These are phyloP conservation scores for Scutellaria minor DNA, from an alignment of 257 asterid species.

Conservation along the genomic window DNA sequence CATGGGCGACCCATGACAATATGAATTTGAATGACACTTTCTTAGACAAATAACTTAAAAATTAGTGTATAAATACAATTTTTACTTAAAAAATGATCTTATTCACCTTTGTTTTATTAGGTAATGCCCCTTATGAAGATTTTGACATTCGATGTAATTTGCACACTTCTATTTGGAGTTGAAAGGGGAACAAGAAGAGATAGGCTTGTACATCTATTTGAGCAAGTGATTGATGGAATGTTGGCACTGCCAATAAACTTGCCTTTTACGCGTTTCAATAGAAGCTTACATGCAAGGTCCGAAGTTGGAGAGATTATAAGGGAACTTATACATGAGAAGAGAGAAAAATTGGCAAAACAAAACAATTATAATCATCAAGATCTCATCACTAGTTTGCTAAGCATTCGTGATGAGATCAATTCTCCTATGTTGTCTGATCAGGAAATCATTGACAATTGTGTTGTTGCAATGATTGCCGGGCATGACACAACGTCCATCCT, in stretches of 20 bases:
- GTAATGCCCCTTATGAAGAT: slow-evolving; percentile 7
- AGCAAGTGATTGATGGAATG: not conserved
- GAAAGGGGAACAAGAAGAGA: slow-evolving; percentile 15
- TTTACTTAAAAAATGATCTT: too few species aligned
- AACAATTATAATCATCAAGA: not conserved
- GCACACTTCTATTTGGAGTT: not conserved
- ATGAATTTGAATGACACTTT: too few species aligned
- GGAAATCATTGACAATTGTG: not conserved
- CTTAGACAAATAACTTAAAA: too few species aligned
- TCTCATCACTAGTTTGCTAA: slow-evolving; percentile 16
- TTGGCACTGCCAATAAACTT: slow-evolving; percentile 12
- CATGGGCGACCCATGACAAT: too few species aligned
- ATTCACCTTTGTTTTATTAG: not conserved
- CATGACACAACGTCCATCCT: slow-evolving; percentile 13
- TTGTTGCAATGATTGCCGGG: not conserved
- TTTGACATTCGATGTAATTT: not conserved
- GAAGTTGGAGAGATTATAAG: not conserved
- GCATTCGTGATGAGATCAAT: not conserved
- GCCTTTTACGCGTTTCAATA: slow-evolving; percentile 2
- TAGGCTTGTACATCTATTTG: not conserved
- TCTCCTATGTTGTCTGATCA: slow-evolving; percentile 6
- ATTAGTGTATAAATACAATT: too few species aligned
- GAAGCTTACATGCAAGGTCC: not conserved
- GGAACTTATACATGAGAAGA: slow-evolving; percentile 5
- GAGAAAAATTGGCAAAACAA: not conserved